Base-by-base conservation (phyloP, 2,329 filamentous ascomycete species). In the Xylariaceae sp. region DNA sequence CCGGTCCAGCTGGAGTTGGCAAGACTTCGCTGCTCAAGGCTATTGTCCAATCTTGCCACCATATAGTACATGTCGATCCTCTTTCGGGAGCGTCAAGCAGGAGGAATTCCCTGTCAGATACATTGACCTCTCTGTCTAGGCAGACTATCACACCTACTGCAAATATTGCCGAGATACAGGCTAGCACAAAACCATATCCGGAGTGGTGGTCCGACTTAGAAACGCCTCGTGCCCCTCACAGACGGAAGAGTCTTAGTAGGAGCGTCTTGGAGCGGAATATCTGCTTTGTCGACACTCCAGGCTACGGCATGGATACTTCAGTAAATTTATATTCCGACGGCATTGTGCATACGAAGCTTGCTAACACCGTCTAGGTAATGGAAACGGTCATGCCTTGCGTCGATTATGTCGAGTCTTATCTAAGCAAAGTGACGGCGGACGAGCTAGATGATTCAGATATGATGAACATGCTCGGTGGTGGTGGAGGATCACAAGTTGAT, bases 41-140 rank as follows among this genome's bases (percentile, higher is more conserved):
- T 2, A 89, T 99, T 41, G 84, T 95, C 14, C 90, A 96, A 63
- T 78, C 75, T 3, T 95, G 90, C 66, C 83, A 91, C 62, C 89
- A 97, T 63, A 95, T 99, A 54, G 92, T 97, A 2, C 92, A 99
- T 66, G 84, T 96, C 46, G 92, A 97, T 64, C 78, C 86, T 3
- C 71, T 84, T 42, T 67, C 71, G 2, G 66, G 70, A 1, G 22
- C 4, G 22, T 27, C 22, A 7, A 27, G 22, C 22, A 27, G 22
- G 22, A 27, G 22, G 22, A 56, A 62, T 40, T 36, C 59, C 38
- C 53, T 68, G 40, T 44, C 53, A 35, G 47, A 46, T 19, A 47
- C 52, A 42, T 30, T 54, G 38, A 30, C 52, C 35, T 41, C 53
- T 39, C 44, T 50, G 43, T 39, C 51, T 11, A 45, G 49, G 14